Conservation (phyloP, 805 yeast genomes). For the Yamadazyma sp. region DNA sequence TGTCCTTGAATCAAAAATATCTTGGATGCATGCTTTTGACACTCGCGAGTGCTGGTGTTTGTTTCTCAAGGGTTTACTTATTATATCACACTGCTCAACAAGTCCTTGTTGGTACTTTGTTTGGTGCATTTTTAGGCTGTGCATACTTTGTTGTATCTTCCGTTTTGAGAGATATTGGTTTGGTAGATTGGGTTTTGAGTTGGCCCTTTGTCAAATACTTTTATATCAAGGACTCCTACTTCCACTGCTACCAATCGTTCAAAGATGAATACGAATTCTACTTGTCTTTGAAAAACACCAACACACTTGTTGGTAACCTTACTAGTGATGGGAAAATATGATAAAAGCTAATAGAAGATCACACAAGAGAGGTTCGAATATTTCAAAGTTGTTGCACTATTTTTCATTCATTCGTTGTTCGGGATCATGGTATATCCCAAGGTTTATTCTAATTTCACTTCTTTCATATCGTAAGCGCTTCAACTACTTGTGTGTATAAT, state of each 20-base stretch:
- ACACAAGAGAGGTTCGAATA: too few species aligned
- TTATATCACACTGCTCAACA: conserved; percentile 75
- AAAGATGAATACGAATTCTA: conserved; percentile 44
- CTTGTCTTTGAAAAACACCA: conserved; percentile 11
- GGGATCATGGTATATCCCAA: not conserved
- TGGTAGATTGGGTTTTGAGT: conserved; percentile 61
- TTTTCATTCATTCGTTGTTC: not conserved
- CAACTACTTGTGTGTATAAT: conserved; percentile 2
- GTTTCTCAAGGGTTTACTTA: conserved; percentile 72
- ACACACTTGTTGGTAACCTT: conserved; percentile 8
- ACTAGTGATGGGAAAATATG: conserved; percentile 9
- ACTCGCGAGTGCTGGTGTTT: conserved; percentile 43
- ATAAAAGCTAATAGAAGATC: not conserved
- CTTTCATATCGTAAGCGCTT: conserved; percentile 1
- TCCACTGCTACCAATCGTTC: conserved; percentile 46
- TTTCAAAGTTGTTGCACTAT: not conserved
- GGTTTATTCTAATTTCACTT: not conserved
- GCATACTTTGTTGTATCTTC: conserved; percentile 54
- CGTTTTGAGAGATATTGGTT: conserved; percentile 62
- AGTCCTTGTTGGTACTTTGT: conserved; percentile 65
- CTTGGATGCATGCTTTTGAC: conserved; percentile 28
- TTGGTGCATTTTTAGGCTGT: conserved; percentile 64
- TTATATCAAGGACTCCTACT: conserved; percentile 61
- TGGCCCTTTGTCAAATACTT: conserved; percentile 55
- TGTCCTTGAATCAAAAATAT: conserved; percentile 26